Evolutionary conservation across 2,329 filamentous ascomycete genomes (phyloP).

Genomic region (Aspergillus sp.): DNA sequence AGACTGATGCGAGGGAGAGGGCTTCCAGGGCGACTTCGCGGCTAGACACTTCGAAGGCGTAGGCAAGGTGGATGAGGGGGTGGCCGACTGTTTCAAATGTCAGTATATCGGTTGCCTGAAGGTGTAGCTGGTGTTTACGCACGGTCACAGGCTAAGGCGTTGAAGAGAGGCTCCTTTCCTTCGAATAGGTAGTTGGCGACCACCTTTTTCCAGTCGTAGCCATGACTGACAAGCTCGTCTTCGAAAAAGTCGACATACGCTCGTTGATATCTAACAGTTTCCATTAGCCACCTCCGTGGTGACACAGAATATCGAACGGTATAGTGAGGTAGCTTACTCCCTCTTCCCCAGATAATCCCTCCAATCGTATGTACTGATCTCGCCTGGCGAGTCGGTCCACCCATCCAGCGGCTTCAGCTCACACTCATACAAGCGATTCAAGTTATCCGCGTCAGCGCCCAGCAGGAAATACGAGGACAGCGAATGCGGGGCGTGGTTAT

Average conservation of each 20-base stretch:
- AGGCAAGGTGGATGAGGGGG: slow-evolving; percentile 91
- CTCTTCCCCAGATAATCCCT: slow-evolving; percentile 75
- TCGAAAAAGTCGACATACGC: slow-evolving; percentile 96
- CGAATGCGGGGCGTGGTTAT: slow-evolving; percentile 82
- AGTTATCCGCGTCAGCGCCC: slow-evolving; percentile 69
- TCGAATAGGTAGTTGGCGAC: slow-evolving; percentile 72
- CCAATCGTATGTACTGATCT: slow-evolving; percentile 84
- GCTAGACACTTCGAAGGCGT: slow-evolving; percentile 84
- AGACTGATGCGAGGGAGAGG: slow-evolving; percentile 65
- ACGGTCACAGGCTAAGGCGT: slow-evolving; percentile 77
- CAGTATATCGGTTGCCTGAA: background rate
- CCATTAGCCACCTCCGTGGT: background rate
- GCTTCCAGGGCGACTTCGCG: slow-evolving; percentile 88
- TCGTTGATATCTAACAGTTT: slow-evolving; percentile 67
- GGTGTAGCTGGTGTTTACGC: slow-evolving; percentile 37
- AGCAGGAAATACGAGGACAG: slow-evolving; percentile 84
- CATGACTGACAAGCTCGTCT: slow-evolving; percentile 73
- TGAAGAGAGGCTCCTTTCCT: slow-evolving; percentile 70
- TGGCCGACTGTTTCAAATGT: slow-evolving; percentile 67
- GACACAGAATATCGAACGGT: background rate
- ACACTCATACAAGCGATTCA: slow-evolving; percentile 78
- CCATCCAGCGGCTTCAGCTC: slow-evolving; percentile 71
- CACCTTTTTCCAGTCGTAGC: slow-evolving; percentile 82
- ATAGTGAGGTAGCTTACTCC: slow-evolving; percentile 42
- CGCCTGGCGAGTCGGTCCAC: slow-evolving; percentile 81